These are phyloP conservation scores for Xylaria sp. DNA, from an alignment of 2,329 filamentous ascomycete genomes.

Conservation along the genomic window DNA sequence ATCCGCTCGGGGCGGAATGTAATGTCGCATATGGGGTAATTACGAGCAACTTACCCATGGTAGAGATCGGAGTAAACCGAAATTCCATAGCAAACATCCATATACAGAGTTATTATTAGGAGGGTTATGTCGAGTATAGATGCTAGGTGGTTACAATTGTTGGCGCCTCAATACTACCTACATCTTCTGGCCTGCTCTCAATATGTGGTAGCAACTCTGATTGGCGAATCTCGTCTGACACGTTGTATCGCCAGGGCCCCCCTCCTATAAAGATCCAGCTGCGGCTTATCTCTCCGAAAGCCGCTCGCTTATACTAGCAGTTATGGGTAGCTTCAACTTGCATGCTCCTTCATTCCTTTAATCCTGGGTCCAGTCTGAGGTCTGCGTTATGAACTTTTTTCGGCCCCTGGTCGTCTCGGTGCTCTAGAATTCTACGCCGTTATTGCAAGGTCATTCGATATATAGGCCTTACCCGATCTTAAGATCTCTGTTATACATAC, in stretches of 20 bases:
- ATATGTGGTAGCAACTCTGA: slow-evolving; percentile 9
- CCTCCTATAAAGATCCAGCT: slow-evolving; percentile 20
- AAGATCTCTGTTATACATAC: slow-evolving; percentile 22
- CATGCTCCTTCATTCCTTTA: slow-evolving; percentile 38
- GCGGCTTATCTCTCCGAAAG: slow-evolving; percentile 30
- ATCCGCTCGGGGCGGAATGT: slow-evolving; percentile 15
- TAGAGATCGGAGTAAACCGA: background rate
- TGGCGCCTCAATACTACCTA: background rate
- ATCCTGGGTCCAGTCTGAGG: slow-evolving; percentile 28
- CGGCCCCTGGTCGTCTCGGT: background rate
- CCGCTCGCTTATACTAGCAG: slow-evolving; percentile 21
- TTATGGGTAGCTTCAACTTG: slow-evolving; percentile 15
- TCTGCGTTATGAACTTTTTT: slow-evolving; percentile 1
- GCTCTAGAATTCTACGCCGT: slow-evolving; percentile 28
- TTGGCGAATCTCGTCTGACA: slow-evolving; percentile 22
- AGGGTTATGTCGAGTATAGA: background rate
- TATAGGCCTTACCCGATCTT: slow-evolving; percentile 23
- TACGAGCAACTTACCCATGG: slow-evolving; percentile 9
- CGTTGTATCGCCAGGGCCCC: slow-evolving; percentile 15
- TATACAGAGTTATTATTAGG: background rate
- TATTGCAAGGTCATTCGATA: slow-evolving; percentile 11
- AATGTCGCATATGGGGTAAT: slow-evolving; percentile 22
- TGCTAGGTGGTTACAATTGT: background rate
- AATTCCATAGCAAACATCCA: background rate
- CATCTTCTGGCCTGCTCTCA: background rate